These are phyloP conservation scores for Anisodus tanguticus DNA, from an alignment of 257 asterid species.

Conservation along the genomic window DNA sequence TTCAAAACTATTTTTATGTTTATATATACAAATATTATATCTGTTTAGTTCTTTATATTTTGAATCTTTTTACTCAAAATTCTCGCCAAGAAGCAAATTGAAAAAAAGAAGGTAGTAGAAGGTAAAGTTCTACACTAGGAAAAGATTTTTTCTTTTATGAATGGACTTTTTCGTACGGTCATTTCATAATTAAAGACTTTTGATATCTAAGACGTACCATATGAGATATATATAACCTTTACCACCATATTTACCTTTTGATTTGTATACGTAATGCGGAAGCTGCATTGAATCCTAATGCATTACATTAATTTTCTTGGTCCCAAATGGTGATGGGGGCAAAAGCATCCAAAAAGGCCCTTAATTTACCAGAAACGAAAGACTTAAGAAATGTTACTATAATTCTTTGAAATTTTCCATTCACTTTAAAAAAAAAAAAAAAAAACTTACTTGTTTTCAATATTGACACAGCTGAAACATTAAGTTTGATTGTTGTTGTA, in stretches of 20 bases:
- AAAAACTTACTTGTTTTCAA: neutral
- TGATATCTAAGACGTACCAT: neutral
- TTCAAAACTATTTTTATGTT: neutral
- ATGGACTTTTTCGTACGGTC: neutral
- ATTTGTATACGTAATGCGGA: constrained; percentile 8
- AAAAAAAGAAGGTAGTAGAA: neutral
- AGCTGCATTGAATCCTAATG: neutral
- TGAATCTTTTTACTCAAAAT: neutral
- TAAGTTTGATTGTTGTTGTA: neutral
- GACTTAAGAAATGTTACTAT: neutral
- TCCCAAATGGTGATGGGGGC: neutral
- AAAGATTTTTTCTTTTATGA: neutral
- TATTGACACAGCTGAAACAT: neutral
- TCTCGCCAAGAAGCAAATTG: neutral
- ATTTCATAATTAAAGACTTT: constrained; percentile 9
- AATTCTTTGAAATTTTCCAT: neutral
- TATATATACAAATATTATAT: neutral
- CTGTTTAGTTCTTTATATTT: neutral
- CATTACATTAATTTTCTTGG: neutral
- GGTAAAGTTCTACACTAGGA: neutral
- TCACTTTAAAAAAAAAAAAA: neutral
- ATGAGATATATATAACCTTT: neutral
- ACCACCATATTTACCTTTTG: neutral
- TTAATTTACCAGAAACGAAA: neutral
- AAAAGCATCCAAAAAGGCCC: neutral